Percentiles rank a stretch among this genome's conserved stretches.
Evolutionary conservation across 2,329 filamentous ascomycete genomes (phyloP).

Genomic region (Hymenoscyphus salicellus): DNA sequence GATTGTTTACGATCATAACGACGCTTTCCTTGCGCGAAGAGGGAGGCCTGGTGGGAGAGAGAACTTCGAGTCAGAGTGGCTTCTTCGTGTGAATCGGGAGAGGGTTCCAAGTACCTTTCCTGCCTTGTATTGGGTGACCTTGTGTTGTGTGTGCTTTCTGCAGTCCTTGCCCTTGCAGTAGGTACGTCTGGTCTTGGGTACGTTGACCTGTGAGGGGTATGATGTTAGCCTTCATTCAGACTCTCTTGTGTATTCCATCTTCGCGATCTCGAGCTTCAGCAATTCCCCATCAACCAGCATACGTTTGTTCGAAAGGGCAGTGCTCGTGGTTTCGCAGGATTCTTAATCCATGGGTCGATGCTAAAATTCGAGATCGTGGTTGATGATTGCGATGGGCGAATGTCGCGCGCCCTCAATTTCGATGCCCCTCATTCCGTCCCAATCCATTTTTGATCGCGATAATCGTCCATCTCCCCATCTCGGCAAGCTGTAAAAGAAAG

Average conservation of each 20-base stretch:
- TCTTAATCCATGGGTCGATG: not conserved
- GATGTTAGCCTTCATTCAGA: constrained; percentile 24
- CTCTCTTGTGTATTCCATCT: constrained; percentile 9
- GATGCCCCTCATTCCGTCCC: not conserved
- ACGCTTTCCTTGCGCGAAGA: constrained; percentile 98
- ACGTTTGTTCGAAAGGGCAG: constrained; percentile 1
- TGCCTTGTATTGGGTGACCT: constrained; percentile 96
- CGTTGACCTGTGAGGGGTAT: constrained; percentile 67
- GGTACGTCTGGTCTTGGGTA: constrained; percentile 95
- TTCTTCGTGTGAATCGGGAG: constrained; percentile 1
- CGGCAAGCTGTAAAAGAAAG: constrained; percentile 6
- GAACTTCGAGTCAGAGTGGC: constrained; percentile 30
- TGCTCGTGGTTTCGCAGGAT: not conserved
- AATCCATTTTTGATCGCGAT: not conserved
- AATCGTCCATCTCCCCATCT: not conserved
- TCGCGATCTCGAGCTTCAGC: not conserved
- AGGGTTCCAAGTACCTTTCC: constrained; percentile 64
- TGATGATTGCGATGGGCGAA: not conserved
- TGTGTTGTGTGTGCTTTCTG: constrained; percentile 87
- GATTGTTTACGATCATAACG: constrained; percentile 99
- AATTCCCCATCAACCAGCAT: not conserved
- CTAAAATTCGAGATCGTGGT: not conserved
- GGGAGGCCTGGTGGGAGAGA: constrained; percentile 65
- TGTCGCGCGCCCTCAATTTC: constrained; percentile 3
- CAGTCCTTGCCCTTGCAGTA: constrained; percentile 97